phyloP scores from a whole-genome alignment of 371 early-diverging fungal species.

The Mucor saturninus region DNA sequence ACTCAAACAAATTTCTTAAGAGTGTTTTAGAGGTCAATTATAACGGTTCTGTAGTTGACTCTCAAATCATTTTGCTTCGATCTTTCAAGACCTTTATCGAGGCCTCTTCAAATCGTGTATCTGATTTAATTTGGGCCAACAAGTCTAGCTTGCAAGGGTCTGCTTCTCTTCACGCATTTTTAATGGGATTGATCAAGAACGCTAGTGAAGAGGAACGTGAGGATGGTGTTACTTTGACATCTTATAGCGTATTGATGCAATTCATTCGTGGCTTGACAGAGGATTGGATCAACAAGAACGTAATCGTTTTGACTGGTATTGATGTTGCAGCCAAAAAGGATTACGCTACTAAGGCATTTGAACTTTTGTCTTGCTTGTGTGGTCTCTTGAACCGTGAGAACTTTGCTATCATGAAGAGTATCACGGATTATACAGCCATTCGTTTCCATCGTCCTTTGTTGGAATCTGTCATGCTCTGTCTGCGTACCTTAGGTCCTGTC shows the following conservation, averaged over 20 bases:
- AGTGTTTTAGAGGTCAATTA: slow-evolving; percentile 36
- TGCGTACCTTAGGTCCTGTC: slow-evolving; percentile 35
- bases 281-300: slow-evolving; percentile 42
- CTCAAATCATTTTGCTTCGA: slow-evolving; percentile 36
- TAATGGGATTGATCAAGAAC: slow-evolving; percentile 27
- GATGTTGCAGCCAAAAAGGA: slow-evolving; percentile 23
- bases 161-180: slow-evolving; percentile 24
- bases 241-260: slow-evolving; percentile 31
- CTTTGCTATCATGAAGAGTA: slow-evolving; percentile 36
- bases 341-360: slow-evolving; percentile 31
- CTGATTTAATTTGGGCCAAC: slow-evolving; percentile 40
- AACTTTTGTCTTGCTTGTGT: slow-evolving; percentile 30
- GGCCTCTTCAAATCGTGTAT: slow-evolving; percentile 32
- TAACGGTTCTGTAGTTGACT: slow-evolving; percentile 46
- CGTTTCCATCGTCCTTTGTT: slow-evolving; percentile 47
- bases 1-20: slow-evolving; percentile 22
- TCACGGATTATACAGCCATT: slow-evolving; percentile 27
- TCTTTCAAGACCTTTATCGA: slow-evolving; percentile 47
- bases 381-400: slow-evolving; percentile 38
- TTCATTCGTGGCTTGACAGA: slow-evolving; percentile 47
- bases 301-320: slow-evolving; percentile 13
- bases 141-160: slow-evolving; percentile 18
- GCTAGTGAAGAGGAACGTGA: slow-evolving; percentile 26
- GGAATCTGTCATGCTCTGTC: slow-evolving; percentile 37
- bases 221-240: slow-evolving; percentile 37